Evolutionary conservation across 75 land plant genomes (phyloP).

Genomic region (Chamaecyparis obtusa): DNA sequence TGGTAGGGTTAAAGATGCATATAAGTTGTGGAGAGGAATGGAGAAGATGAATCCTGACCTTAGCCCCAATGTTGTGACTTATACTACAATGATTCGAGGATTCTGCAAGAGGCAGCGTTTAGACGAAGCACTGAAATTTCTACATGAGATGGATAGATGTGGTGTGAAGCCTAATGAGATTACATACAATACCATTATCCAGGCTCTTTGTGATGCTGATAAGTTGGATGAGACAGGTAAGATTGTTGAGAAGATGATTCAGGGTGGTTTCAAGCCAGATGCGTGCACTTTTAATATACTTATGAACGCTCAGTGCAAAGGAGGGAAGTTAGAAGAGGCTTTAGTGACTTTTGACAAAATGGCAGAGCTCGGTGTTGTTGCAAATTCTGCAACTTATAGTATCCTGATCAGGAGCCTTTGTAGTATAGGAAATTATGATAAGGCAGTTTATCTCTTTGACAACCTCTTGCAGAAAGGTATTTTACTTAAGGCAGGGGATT

Average conservation of each 20-base stretch:
- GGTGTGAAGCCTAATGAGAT: slow-evolving; percentile 66
- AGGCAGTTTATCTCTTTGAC: slow-evolving; percentile 59
- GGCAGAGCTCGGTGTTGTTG: slow-evolving; percentile 42
- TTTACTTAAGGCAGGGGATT: slow-evolving; percentile 31
- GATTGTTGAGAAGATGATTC: slow-evolving; percentile 33
- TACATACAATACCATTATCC: slow-evolving; percentile 74
- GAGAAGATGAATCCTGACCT: slow-evolving; percentile 16
- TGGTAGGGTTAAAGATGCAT: slow-evolving; percentile 45
- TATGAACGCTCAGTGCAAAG: slow-evolving; percentile 57
- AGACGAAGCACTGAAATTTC: slow-evolving; percentile 58
- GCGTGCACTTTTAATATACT: slow-evolving; percentile 61
- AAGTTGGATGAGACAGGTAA: slow-evolving; percentile 59
- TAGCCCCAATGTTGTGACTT: slow-evolving; percentile 67
- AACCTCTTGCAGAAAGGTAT: slow-evolving; percentile 45
- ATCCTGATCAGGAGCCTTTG: slow-evolving; percentile 43
- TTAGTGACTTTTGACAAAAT: slow-evolving; percentile 50
- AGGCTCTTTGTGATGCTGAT: slow-evolving; percentile 64
- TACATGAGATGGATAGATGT: slow-evolving; percentile 60
- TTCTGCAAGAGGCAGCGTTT: slow-evolving; percentile 51
- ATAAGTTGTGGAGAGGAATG: slow-evolving; percentile 52
- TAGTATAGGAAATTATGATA: slow-evolving; percentile 30
- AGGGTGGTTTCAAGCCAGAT: slow-evolving; percentile 53
- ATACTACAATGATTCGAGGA: slow-evolving; percentile 77
- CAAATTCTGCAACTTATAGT: slow-evolving; percentile 61
- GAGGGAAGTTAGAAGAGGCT: slow-evolving; percentile 59